Base-by-base conservation (phyloP, 306 rosid genomes). In the Prinsepia uniflora region DNA sequence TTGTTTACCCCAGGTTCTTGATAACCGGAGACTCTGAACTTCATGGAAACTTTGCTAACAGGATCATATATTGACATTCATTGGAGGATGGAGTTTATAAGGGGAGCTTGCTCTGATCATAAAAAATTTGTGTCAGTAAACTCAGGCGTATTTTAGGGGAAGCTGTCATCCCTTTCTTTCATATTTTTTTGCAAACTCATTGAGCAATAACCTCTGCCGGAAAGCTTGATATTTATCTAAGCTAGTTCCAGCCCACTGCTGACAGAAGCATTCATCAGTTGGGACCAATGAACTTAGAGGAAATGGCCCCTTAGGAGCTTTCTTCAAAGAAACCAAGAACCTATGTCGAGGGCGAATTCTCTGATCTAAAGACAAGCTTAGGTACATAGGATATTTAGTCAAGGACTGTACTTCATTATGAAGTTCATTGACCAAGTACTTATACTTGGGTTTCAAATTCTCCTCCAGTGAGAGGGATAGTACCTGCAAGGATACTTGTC, bases 281-380 rank as follows among this genome's bases (percentile, higher is more conserved):
- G 97, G 99, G 65, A 95, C 90, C 8, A 95, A 73, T 69, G 96
- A 89, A 73, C 92, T 81, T 24, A 95, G 88, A 45, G 99, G 99
- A 82, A 95, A 95, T 4, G 99, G 99, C 4, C 99, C 99, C 76
- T 91, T 87, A 10, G 97, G 99, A 63, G 90, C 97, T 86, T 91
- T 95, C 96, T 95, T 91, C 42, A 95, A 85, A 18, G 86, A 81
- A 81, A 95, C 96, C 78, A 95, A 79, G 85, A 91, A 95, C 79
- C 81, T 84, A 74, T 95, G 97, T 62, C 99, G 99, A 68, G 99
- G 99, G 39, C 99, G 99, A 57, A 95, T 95, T 86, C 99, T 87
- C 84, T 95, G 96, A 70, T 95, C 96, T 74, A 95, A 82, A 50
- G 99, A 91, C 82, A 95, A 82, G 86, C 97, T 95, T 64, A 95